These are phyloP conservation scores for Dioszegia crocea DNA, from an alignment of 768 basidiomycete species.

Conservation along the genomic window DNA sequence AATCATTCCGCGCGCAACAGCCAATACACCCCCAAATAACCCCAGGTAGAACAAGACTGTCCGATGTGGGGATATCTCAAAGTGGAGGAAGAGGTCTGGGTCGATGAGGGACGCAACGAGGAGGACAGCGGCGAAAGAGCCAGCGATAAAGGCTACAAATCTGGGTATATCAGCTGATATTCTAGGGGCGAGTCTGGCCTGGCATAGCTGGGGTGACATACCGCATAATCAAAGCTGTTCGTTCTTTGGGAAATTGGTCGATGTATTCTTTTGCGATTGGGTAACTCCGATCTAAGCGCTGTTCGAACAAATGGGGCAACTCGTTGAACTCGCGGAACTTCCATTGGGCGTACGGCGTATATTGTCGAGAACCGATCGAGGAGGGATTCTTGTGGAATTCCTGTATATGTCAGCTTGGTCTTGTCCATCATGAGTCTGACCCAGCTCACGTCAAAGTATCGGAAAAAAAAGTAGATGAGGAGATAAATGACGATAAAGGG, in stretches of 20 bases:
- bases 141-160: constrained; percentile 92
- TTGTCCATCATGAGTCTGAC: background rate
- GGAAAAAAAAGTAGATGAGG: constrained; percentile 98
- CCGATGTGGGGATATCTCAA: constrained; percentile 89
- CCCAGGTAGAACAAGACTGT: constrained; percentile 91
- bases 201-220: constrained; percentile 51
- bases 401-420: constrained; percentile 52
- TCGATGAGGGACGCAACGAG: constrained; percentile 86
- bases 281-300: constrained; percentile 81
- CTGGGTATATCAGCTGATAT: constrained; percentile 52
- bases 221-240: constrained; percentile 84
- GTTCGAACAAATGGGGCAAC: constrained; percentile 82
- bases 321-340: constrained; percentile 99
- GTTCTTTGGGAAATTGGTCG: constrained; percentile 95
- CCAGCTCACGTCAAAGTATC: constrained; percentile 85
- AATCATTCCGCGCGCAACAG: constrained; percentile 88
- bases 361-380: constrained; percentile 82
- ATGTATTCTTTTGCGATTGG: constrained; percentile 91
- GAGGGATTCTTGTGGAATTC: constrained; percentile 99
- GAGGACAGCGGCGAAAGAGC: constrained; percentile 93
- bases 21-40: constrained; percentile 80
- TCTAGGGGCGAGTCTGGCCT: no score
- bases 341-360: constrained; percentile 94
- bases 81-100: constrained; percentile 85
- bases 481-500: constrained; percentile 97